Conservation (phyloP, 441 rosid species). For the Populus tomentosa region DNA sequence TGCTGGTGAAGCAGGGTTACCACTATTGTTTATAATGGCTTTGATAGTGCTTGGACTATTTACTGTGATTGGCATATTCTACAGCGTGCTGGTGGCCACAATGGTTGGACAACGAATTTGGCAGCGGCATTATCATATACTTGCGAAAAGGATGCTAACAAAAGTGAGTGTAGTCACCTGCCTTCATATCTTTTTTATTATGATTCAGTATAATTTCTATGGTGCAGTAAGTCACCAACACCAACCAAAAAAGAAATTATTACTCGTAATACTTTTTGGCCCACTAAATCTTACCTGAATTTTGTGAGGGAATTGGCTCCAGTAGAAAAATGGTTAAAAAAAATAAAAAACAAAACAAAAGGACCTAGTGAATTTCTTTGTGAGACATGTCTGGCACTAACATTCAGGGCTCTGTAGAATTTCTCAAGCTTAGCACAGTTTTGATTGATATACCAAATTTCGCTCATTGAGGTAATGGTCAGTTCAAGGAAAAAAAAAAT, state of each 20-base stretch:
- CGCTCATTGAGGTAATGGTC: not conserved
- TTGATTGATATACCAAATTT: not conserved
- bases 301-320: not conserved
- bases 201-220: not conserved
- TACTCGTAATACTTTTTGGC: not conserved
- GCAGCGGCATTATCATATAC: constrained; percentile 99
- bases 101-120: constrained; percentile 99
- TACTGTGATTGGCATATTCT: constrained; percentile 94
- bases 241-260: constrained; percentile 3
- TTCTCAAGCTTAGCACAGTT: not conserved
- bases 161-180: constrained; percentile 52
- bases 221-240: not conserved
- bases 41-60: constrained; percentile 85
- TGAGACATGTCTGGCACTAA: not conserved
- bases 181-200: not conserved
- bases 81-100: constrained; percentile 95
- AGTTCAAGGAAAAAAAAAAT: not conserved
- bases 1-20: constrained; percentile 99
- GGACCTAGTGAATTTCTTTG: not conserved
- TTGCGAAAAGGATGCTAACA: constrained; percentile 97
- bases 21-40: constrained; percentile 80
- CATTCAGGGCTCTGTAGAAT: not conserved
- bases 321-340: not conserved
- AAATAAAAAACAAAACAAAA: not conserved
- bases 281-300: not conserved